A percentile compares a stretch with the other conserved stretches of the same genome.
phyloP scores from a whole-genome alignment of 139 green algal genomes.

The Limnomonas spitsbergensis region DNA sequence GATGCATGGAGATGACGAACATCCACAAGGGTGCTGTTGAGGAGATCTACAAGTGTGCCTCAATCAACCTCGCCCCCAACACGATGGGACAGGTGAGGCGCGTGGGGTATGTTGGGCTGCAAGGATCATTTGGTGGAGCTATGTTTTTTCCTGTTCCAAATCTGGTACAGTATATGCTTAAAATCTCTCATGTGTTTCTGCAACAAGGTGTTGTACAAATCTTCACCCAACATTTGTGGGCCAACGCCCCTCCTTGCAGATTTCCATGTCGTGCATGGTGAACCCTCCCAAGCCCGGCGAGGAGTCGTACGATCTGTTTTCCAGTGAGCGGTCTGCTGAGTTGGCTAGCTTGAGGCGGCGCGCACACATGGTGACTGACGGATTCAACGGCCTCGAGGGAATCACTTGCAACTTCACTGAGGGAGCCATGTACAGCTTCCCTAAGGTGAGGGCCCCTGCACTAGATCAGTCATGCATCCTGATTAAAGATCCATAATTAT shows the following conservation, averaged over 20 bases:
- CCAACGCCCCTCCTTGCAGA: too few relatives aligned
- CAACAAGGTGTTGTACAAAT: too few relatives aligned
- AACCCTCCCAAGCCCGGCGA: conserved; percentile 75
- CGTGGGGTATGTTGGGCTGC: not conserved
- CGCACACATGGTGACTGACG: conserved; percentile 78
- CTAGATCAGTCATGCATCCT: not conserved
- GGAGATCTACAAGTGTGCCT: conserved; percentile 83
- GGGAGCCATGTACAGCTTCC: conserved; percentile 87
- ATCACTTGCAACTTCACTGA: conserved; percentile 83
- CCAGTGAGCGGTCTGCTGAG: conserved; percentile 34
- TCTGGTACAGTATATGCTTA: too few relatives aligned
- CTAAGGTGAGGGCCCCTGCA: conserved; percentile 34
- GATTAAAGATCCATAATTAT: too few relatives aligned
- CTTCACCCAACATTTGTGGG: too few relatives aligned
- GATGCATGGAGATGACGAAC: conserved; percentile 87
- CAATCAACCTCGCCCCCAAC: conserved; percentile 83
- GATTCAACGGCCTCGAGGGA: conserved; percentile 76
- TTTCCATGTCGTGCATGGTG: conserved; percentile 68
- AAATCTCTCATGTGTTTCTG: too few relatives aligned
- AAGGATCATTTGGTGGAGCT: too few relatives aligned
- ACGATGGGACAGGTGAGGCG: conserved; percentile 60
- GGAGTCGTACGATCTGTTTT: conserved; percentile 54
- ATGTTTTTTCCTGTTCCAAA: too few relatives aligned
- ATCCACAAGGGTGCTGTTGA: conserved; percentile 72
- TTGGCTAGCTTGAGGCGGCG: conserved; percentile 53